Base-by-base conservation (phyloP, 805 yeast species). In the Barnettozyma siamensis region DNA sequence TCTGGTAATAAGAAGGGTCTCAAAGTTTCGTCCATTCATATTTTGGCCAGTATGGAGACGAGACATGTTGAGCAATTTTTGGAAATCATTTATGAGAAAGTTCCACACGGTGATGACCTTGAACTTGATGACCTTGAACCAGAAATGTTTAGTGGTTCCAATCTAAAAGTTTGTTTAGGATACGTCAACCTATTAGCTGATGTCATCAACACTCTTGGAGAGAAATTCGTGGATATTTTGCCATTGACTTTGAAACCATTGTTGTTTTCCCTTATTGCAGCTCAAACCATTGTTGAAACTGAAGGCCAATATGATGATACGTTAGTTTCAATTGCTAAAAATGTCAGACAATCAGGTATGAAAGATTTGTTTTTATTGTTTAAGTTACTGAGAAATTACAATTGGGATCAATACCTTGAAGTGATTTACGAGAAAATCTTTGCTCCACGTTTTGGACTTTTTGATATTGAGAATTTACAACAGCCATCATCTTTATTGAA, bases 401-500 rank as follows among this genome's bases (percentile, higher is more conserved):
- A 73, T 28, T 88, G 96, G 96, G 45, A 54, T 6, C 63, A 65
- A 8, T 71, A 71, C 47, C 69, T 75, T 16, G 64, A 65, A 12
- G 50, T 61, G 2, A 73, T 93, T 11, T 83, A 75, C 53, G 57
- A 61, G 3, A 56, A 65, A 19, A 66, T 88, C 18, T 65, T 91
- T 12, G 52, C 59, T 17, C 88, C 95, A 7, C 75, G 94, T 54
- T 66, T 93, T 50, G 66, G 46, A 1, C 66, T 71, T 11, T 91
- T 91, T 60, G 82, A 82, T 3, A 72, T 65, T 31, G 95, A 84
- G 53, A 93, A 91, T 58, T 66, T 83, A 26, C 94, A 88, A 55
- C 88, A 83, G 53, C 81, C 91, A 1, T 88, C 97, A 0, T 73
- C 95, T 0, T 58, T 91, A 33, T 64, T 89, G 75, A 75, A 69